Evolutionary conservation across 805 yeast genomes (phyloP), one percentile per base, ranked within the genome.

Genomic region (Candida dendrica): DNA sequence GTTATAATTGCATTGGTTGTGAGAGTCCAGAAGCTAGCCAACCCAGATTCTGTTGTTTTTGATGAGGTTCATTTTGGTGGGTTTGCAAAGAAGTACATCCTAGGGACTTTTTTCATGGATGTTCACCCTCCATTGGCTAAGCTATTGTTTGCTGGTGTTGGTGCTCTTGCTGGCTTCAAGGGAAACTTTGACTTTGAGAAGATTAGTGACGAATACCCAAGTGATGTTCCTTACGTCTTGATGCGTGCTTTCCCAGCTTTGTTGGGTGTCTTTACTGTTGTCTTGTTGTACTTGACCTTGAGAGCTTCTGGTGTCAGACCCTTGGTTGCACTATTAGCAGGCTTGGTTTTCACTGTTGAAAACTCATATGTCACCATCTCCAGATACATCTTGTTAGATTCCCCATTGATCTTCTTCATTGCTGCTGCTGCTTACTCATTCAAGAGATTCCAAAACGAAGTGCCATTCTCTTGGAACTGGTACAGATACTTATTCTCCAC

Each of bases 41-140:
- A 65, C 47, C 99, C 99, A 33, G 64, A 79, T 53, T 78, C 90
- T 24, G 95, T 89, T 31, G 95, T 91, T 11, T 86, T 86, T 50
- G 96, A 89, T 61, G 98, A 91, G 62, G 93, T 85, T 34, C 95
- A 86, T 63, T 93, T 93, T 55, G 98, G 98, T 43, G 95, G 95
- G n/a, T 93, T 91, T 65, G 95, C 96, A 27, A 74, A 82, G 44
- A 80, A 85, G 63, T 93, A 89, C 65, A 72, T 80, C 41, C 61
- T 65, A 41, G 85, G 87, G 16, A 61, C 62, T 15, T 83, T 69
- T 56, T 84, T 83, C 61, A 71, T 83, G 75, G 90, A 81, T 59
- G 82, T 78, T 36, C 85, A 84, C 56, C 95, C 95, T 8, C 95
- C 95, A 4, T 68, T 85, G 50, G 84, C 85, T 32, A 79, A 83